Conservation (phyloP, 345 rosid genomes). For the Anacardium occidentale region DNA sequence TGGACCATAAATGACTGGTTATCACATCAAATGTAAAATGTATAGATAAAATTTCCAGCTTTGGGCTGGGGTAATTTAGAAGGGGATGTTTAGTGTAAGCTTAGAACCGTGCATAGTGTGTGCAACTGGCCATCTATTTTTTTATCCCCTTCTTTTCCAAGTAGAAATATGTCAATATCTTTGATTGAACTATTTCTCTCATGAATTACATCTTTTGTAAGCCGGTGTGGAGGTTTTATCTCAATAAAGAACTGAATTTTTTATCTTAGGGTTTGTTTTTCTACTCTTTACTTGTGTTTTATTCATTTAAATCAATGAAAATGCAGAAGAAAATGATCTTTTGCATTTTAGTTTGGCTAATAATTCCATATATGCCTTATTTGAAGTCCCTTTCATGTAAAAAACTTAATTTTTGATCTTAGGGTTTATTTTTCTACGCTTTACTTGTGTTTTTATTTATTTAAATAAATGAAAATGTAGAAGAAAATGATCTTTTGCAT, state of each 20-base stretch:
- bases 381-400: too few relatives aligned
- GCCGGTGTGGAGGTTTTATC: background rate
- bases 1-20: background rate
- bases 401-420: background rate
- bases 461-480: too few relatives aligned
- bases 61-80: background rate
- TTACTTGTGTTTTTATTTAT: background rate
- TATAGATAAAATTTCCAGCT: background rate
- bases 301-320: too few relatives aligned
- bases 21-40: background rate
- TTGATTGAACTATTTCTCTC: too few relatives aligned
- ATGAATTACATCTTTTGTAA: background rate
- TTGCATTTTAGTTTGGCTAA: background rate
- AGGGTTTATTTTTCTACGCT: background rate
- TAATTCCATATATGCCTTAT: background rate
- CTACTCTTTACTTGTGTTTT: background rate
- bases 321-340: background rate
- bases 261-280: background rate
- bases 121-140: background rate
- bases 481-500: background rate
- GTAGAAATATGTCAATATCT: too few relatives aligned
- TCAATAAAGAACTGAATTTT: background rate
- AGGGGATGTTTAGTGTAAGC: background rate
- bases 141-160: too few relatives aligned
- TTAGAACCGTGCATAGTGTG: background rate